Conservation (phyloP, 1,139 yeast genomes). For the Dujonia santamariae region DNA sequence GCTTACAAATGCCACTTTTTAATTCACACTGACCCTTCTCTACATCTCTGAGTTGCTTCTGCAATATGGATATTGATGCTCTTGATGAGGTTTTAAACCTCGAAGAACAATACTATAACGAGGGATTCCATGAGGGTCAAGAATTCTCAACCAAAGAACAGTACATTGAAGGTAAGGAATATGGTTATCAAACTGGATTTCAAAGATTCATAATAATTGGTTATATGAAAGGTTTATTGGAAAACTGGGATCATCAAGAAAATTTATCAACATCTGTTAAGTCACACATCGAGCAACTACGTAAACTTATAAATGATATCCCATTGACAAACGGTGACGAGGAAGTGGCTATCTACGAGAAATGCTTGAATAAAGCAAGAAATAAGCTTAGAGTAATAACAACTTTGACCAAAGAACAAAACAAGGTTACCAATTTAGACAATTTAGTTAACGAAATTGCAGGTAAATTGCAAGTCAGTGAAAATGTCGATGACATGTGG, state of each 20-base stretch:
- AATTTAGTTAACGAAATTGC: slow-evolving; percentile 34
- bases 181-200: slow-evolving; percentile 77
- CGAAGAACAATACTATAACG: slow-evolving; percentile 56
- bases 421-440: slow-evolving; percentile 33
- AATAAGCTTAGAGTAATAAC: slow-evolving; percentile 52
- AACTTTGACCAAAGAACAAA: slow-evolving; percentile 30
- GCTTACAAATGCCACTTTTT: too few species aligned
- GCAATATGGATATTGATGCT: slow-evolving; percentile 21
- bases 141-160: slow-evolving; percentile 39
- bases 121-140: slow-evolving; percentile 61
- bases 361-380: slow-evolving; percentile 40
- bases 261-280: background rate
- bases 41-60: background rate
- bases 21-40: background rate
- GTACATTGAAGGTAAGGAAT: slow-evolving; percentile 67
- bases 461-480: slow-evolving; percentile 38
- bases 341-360: slow-evolving; percentile 49
- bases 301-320: slow-evolving; percentile 20
- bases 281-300: slow-evolving; percentile 21
- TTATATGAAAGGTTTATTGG: slow-evolving; percentile 54
- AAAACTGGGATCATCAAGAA: slow-evolving; percentile 27
- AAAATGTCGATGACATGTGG: slow-evolving; percentile 47
- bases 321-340: slow-evolving; percentile 40
- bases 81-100: slow-evolving; percentile 50
- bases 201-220: slow-evolving; percentile 68